Base-by-base conservation (phyloP, 345 rosid species). In the Sisymbrium altissimum region DNA sequence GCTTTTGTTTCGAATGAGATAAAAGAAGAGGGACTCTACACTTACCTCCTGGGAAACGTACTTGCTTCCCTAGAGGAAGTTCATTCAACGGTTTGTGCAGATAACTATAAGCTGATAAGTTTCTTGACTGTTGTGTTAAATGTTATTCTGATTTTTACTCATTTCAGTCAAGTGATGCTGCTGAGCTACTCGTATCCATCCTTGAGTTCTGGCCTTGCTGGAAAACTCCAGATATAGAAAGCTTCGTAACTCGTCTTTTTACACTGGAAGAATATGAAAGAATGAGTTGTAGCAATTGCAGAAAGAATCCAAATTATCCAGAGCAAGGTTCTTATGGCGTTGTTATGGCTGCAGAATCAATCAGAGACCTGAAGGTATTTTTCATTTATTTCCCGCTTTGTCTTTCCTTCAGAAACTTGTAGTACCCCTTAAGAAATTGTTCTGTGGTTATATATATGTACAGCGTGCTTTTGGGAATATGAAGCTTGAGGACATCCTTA, bases 401-500 rank as follows among this genome's bases (percentile, higher is more conserved):
- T 45, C 15, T 36, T 66, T 45, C 35, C 35, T 56, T 6, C 27
- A 66, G 59, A 46, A 66, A 18, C 27, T 17, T 40, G 6, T 55
- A 29, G 59, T 27, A 45, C 4, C 36, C 36, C 52, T 49, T 18
- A 29, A 9, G 39, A 39, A 19, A 18, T 10, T 74, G 10, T 58
- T 66, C 0, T 38, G 67, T 68, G 73, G 30, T 66, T 12, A 17
- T 3, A 13, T 29, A n/a, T 27, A 40, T 15, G 3, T 23, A 55
- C 57, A 75, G 79, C 7, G 48, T 61, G 64, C 35, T 54, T 29
- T 29, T 54, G 59, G 38, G 19, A 14, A 29, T n/a, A 29, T 54
- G 27, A 67, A 66, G 46, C 53, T 67, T 59, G 78, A 9, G 61
- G 68, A 67, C 45, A 67, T 67, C 63, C 73, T 75, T 60, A 75